Base-by-base conservation (phyloP, 2,329 filamentous ascomycete genomes). In the Rhinocladiella mackenziei region DNA sequence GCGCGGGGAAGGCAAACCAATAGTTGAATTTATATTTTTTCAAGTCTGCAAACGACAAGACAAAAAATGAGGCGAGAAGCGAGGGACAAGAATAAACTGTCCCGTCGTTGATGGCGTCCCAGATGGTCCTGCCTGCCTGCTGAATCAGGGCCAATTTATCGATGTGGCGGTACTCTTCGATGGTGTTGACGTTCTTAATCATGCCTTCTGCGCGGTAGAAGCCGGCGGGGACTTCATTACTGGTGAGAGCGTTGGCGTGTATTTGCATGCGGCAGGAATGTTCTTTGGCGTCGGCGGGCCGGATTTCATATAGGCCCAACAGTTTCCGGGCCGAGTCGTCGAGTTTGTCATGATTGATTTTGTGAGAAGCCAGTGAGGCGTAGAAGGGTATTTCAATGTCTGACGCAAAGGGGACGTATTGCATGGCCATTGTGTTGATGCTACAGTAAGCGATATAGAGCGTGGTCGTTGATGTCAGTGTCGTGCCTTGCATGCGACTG, bases 21-120 rank as follows among this genome's bases (percentile, higher is more conserved):
- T 97, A 97, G n/a, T 84, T 88, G 63, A 97, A 96, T 52, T 83
- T 87, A 70, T 97, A 97, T 62, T 94, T 96, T 66, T 98, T 98
- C 23, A 98, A 76, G 62, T 98, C 91, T 51, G 92, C 91, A 63
- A 87, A 98, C 11, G 88, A 95, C 33, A 97, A 80, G 46, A 94
- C 81, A 18, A 86, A 77, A 64, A 96, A 97, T 5, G 87, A 92
- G 3, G 88, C 82, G 13, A 98, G 80, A 2, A 97, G 76, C 3
- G 91, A 96, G 2, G 92, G 92, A 38, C 91, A 86, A 7, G 89
- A 92, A 68, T 94, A 97, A 56, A 98, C 95, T 29, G 87, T 94
- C 45, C 89, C 91, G 67, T 98, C 92, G 55, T 89, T 84, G 60
- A 98, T 96, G 18, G 92, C 91, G 65, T 97, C 89, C 91, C 91